Evolutionary conservation across 2,329 filamentous ascomycete genomes (phyloP).

Genomic region (Ophiocordyceps camponoti-floridani): DNA sequence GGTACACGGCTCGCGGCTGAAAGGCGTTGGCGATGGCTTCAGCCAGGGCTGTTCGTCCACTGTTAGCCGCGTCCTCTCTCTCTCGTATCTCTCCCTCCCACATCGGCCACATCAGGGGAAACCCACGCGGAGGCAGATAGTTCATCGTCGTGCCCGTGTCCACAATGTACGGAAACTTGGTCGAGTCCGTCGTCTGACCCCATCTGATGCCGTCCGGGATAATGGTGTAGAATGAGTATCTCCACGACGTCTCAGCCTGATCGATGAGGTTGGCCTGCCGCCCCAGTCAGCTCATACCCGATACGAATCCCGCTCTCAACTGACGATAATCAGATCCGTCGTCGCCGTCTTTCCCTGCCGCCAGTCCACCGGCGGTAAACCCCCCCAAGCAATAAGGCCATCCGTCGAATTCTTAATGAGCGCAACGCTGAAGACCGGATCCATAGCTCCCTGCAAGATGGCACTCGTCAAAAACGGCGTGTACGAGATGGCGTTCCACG

Average conservation of each 20-base stretch:
- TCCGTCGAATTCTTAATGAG: slow-evolving; percentile 26
- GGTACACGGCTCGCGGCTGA: slow-evolving; percentile 25
- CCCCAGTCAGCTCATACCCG: neutral
- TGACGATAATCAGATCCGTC: slow-evolving; percentile 27
- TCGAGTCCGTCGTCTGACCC: slow-evolving; percentile 20
- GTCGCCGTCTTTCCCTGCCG: slow-evolving; percentile 11
- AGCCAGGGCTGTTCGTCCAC: slow-evolving; percentile 18
- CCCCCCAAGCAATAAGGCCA: slow-evolving; percentile 28
- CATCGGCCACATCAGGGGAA: slow-evolving; percentile 1
- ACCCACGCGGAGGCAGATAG: slow-evolving; percentile 28
- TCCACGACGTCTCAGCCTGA: slow-evolving; percentile 19
- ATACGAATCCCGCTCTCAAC: slow-evolving; percentile 4
- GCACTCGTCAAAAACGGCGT: slow-evolving; percentile 30
- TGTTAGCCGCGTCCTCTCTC: neutral
- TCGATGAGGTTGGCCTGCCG: slow-evolving; percentile 24
- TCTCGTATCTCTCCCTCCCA: too few relatives aligned
- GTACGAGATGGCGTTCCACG: slow-evolving; percentile 22
- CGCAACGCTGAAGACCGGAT: slow-evolving; percentile 29
- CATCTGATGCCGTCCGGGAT: slow-evolving; percentile 28
- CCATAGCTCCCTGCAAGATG: slow-evolving; percentile 23
- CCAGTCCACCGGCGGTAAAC: slow-evolving; percentile 20
- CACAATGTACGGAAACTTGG: slow-evolving; percentile 29
- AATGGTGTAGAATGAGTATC: slow-evolving; percentile 35
- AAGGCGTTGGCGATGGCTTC: slow-evolving; percentile 28
- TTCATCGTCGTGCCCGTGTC: slow-evolving; percentile 34